Percentiles rank a stretch among this genome's conserved stretches.
These are phyloP conservation scores for Nidularia pulvinata DNA, from an alignment of 768 basidiomycete species.

Conservation along the genomic window DNA sequence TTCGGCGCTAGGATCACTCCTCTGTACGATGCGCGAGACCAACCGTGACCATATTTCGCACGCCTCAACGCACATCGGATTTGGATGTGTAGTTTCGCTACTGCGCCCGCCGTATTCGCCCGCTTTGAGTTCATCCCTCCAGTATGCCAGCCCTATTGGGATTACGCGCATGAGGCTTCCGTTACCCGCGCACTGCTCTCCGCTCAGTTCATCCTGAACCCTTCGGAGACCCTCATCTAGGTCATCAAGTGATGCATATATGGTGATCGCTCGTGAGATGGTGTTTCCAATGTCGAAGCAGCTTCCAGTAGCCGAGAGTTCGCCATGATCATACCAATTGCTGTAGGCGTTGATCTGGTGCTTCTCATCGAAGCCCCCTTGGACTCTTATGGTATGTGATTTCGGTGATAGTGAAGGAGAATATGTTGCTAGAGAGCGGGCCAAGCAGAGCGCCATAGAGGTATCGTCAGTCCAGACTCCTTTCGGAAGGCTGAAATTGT, in stretches of 20 bases:
- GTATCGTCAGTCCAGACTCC: conserved; percentile 52
- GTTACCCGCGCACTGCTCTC: conserved; percentile 27
- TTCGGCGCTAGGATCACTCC: conserved; percentile 10
- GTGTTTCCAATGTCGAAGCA: conserved; percentile 42
- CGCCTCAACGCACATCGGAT: conserved; percentile 34
- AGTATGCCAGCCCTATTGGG: conserved; percentile 41
- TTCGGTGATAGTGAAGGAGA: not conserved
- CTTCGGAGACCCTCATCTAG: conserved; percentile 18
- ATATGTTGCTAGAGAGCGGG: conserved; percentile 32
- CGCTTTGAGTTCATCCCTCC: conserved; percentile 28
- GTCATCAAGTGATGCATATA: conserved; percentile 16
- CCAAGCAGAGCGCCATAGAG: conserved; percentile 44
- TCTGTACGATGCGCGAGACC: conserved; percentile 29
- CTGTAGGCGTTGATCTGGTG: conserved; percentile 31
- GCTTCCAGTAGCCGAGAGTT: conserved; percentile 26
- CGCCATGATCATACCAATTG: conserved; percentile 27
- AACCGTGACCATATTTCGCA: conserved; percentile 37
- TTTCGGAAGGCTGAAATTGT: conserved; percentile 27
- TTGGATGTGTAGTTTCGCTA: conserved; percentile 42
- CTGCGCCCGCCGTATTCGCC: conserved; percentile 30
- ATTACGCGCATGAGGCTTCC: conserved; percentile 47
- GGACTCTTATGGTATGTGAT: conserved; percentile 2
- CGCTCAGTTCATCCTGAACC: conserved; percentile 25
- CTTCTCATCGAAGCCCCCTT: conserved; percentile 28
- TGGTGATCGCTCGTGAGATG: conserved; percentile 24